Evolutionary conservation across 2,329 filamentous ascomycete genomes (phyloP), one percentile per base, ranked within the genome.

Genomic region (Penicillium freii): DNA sequence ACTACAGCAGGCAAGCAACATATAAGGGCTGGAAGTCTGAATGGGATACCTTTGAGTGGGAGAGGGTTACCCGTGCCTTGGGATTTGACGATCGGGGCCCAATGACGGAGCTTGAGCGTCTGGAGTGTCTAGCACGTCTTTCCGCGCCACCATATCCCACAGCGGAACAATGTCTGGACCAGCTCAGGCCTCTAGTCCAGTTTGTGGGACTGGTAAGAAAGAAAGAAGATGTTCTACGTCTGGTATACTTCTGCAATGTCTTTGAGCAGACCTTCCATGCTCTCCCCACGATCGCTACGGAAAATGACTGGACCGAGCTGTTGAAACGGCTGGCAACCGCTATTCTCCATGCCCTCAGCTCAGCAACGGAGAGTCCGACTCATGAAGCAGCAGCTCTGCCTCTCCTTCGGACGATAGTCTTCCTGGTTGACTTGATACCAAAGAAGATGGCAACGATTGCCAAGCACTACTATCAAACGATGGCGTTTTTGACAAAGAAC

Each of bases 181-280:
- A 85, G 38, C 72, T 91, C 39, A 87, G 86, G 80, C 79, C 90
- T 29, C 75, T 91, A 29, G 82, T 88, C 15, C 85, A 89, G 65
- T 87, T 88, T 61, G 82, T 90, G 58, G 81, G 83, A 51, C 71
- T 88, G 13, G 39, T 52, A 25, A 80, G 68, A 50, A 72, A 75
- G 42, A 66, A 67, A 27, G 69, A 69, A 48, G 77, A 79, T 60
- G 63, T 73, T 19, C 59, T 69, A 38, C 73, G 78, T n/a, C 64
- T 80, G 47, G 66, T 73, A n/a, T 78, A 76, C 57, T 79, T 80
- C 61, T 74, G 73, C 19, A 67, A 71, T 58, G 73, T 73, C 15
- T 74, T 80, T 36, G 70, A 76, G 54, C 68, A 68, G 56, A 78
- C 75, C 3, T 62, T 76, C 51, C 68, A 70, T 42, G 68, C 71